Percentiles rank a stretch among this genome's conserved stretches.
These are phyloP conservation scores for Phytophthora lateralis DNA, from an alignment of 352 stramenopile species.

Conservation along the genomic window DNA sequence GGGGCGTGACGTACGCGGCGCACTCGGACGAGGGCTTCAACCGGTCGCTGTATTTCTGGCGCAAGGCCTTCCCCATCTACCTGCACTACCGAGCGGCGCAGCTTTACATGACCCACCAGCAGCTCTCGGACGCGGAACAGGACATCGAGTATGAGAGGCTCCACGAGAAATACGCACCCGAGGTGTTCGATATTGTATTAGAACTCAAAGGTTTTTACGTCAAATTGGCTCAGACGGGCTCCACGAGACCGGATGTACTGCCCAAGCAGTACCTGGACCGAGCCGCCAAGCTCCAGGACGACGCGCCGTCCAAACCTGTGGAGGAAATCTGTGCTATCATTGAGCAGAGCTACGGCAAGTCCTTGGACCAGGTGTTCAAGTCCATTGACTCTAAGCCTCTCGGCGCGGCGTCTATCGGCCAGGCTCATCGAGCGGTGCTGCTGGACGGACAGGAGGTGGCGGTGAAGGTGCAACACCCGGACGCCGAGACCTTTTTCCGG, in stretches of 20 bases:
- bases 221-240: slow-evolving; percentile 84
- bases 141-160: slow-evolving; percentile 74
- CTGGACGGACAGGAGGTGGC: slow-evolving; percentile 77
- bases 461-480: slow-evolving; percentile 94
- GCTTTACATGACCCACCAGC: slow-evolving; percentile 69
- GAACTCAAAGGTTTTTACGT: slow-evolving; percentile 90
- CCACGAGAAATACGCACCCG: slow-evolving; percentile 75
- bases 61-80: slow-evolving; percentile 89
- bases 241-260: slow-evolving; percentile 81
- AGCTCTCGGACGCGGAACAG: slow-evolving; percentile 57
- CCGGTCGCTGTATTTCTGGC: slow-evolving; percentile 86
- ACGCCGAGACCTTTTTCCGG: slow-evolving; percentile 94
- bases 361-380: slow-evolving; percentile 57
- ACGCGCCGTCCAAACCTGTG: slow-evolving; percentile 76
- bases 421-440: slow-evolving; percentile 80
- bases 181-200: slow-evolving; percentile 84
- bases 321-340: slow-evolving; percentile 81
- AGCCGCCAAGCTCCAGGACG: slow-evolving; percentile 77
- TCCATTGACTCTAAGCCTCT: slow-evolving; percentile 74
- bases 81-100: slow-evolving; percentile 79
- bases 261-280: slow-evolving; percentile 82
- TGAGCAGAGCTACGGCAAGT: slow-evolving; percentile 69
- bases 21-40: slow-evolving; percentile 82
- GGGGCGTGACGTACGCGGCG: slow-evolving; percentile 60
- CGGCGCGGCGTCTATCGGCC: slow-evolving; percentile 82